Base-by-base conservation (phyloP, 1,284 basidiomycete species). In the Tausonia pullulans region DNA sequence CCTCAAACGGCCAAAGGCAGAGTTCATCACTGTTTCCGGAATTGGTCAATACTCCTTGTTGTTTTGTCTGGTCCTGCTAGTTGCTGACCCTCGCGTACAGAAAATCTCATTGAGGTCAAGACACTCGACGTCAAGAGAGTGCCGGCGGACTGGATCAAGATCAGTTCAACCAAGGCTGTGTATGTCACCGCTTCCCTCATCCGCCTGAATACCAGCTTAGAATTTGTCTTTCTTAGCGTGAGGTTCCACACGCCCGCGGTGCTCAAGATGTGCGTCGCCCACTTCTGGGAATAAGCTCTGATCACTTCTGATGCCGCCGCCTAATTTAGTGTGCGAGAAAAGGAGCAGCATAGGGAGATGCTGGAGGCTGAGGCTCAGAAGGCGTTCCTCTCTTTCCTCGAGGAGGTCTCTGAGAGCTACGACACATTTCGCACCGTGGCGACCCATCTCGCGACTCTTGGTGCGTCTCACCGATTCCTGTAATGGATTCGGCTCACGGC, bases 161-260 rank as follows among this genome's bases (percentile, higher is more conserved):
- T 93, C 59, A 89, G 85, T 49, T 84, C 83, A 5, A 65, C 64
- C 10, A 65, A 61, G 48, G 39, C 43, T 11, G 53, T 61, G 88
- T 88, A 70, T 67, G 73, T 66, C 8, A 11, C 59, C n/a, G 53
- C 55, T 5, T 5, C 16, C 4, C 40, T 27, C 13, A 44, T 50
- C 14, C 50, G 16, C 62, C 4, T 10, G 10, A n/a, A 14, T 52
- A 4, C 8, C 54, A 13, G n/a, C 44, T 11, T 43, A 39, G 3
- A 46, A 45, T 41, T 9, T 54, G 1, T 60, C 13, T 53, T 53
- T 8, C 14, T 5, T 39, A 64, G 63, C 41, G 83, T 85, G 57
- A 82, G 95, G n/a, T 97, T 89, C 74, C 87, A 88, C 61, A 85
- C 91, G 0, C 90, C 92, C 0, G 80, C 81, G 44, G 82, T 90